Base-by-base conservation (phyloP, 169 alveolate genomes). In the Plasmodium reichenowi region DNA sequence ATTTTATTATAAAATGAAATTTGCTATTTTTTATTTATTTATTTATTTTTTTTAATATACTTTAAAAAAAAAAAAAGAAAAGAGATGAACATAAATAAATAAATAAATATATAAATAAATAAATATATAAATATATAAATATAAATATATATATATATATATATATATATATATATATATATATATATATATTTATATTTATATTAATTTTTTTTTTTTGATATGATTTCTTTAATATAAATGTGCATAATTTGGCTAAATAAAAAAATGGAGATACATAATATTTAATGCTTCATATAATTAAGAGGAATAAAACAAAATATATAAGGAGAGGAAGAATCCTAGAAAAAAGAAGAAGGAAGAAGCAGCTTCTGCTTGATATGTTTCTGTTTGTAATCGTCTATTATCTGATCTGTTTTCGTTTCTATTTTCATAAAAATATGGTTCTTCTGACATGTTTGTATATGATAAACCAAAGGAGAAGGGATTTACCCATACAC, bases 331-430 rank as follows among this genome's bases (percentile, higher is more conserved):
- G 38, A 78, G 71, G 29, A 78, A 78, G 54, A 78, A 78, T 26
- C 89, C 89, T 60, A 78, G 56, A 47, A 78, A 78, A 78, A 78
- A 78, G 89, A 78, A 78, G 66, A 64, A 78, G 54, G 89, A 78
- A 10, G 89, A 78, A 26, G 89, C 89, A 48, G 89, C 89, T 64
- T 78, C 89, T 58, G 76, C 78, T 47, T 78, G 89, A 45, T 47
- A 78, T 24, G 89, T 67, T 64, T 78, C 89, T 54, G 70, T 60
- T 58, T 63, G 89, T 20, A 72, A 17, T 43, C 89, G 50, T 43
- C 50, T 62, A 59, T 63, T 71, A 12, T 71, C 88, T 22, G 78
- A 50, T 43, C 50, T 62, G 60, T 63, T 71, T 15, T 71, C 88
- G 48, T 68, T 71, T 48, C 89, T 59, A 47, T 45, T 78, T 9